Percentiles rank a stretch among this genome's conserved stretches.
These are phyloP conservation scores for Fragaria nilgerrensis DNA, from an alignment of 306 rosid species.

Conservation along the genomic window DNA sequence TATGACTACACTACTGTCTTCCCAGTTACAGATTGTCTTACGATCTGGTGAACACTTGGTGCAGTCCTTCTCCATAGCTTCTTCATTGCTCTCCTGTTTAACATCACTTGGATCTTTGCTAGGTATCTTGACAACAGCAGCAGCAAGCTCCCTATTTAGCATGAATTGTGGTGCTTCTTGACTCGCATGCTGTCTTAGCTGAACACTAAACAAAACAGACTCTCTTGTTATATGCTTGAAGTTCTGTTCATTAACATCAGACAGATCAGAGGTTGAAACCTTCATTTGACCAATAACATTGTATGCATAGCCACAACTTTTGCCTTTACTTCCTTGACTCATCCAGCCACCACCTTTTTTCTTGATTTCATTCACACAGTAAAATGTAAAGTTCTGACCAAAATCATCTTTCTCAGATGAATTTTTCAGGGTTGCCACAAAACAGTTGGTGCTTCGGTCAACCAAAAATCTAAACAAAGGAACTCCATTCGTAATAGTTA, in stretches of 20 bases:
- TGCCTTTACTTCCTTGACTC: conserved; percentile 58
- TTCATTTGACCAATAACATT: conserved; percentile 77
- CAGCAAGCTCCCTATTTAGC: conserved; percentile 67
- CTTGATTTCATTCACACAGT: conserved; percentile 71
- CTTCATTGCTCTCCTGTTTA: conserved; percentile 18
- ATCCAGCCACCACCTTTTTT: conserved; percentile 74
- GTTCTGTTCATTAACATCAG: conserved; percentile 32
- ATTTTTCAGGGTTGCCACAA: conserved; percentile 66
- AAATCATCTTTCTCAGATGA: conserved; percentile 55
- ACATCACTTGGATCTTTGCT: conserved; percentile 31
- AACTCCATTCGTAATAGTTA: conserved; percentile 64
- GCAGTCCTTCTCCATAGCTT: conserved; percentile 34
- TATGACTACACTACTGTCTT: conserved; percentile 50
- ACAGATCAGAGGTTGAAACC: conserved; percentile 44
- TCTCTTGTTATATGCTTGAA: conserved; percentile 42
- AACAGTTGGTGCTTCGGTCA: conserved; percentile 48
- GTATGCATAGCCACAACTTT: conserved; percentile 57
- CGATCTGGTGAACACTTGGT: conserved; percentile 33
- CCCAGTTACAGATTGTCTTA: conserved; percentile 9
- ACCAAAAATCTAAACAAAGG: conserved; percentile 71
- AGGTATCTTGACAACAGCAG: conserved; percentile 60
- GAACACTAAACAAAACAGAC: conserved; percentile 57
- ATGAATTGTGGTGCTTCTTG: conserved; percentile 40
- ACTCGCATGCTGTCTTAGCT: conserved; percentile 44
- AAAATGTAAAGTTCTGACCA: conserved; percentile 62